Evolutionary conservation across 768 basidiomycete species (phyloP).

Genomic region (Podaxis sp.): DNA sequence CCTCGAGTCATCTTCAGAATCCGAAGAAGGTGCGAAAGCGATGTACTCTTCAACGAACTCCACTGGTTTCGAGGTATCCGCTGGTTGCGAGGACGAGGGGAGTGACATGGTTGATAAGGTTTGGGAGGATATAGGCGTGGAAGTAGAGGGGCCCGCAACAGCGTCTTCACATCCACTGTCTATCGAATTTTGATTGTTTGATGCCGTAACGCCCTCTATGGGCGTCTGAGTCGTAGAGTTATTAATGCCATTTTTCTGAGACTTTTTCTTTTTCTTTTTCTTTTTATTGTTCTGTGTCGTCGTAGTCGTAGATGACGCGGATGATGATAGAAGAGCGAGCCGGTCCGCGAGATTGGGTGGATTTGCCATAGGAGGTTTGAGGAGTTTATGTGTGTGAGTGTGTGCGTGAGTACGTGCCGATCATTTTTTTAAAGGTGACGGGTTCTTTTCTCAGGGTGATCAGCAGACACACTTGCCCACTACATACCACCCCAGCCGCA

Average conservation of each 20-base stretch:
- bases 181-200: neutral
- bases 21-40: conserved; percentile 2
- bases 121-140: neutral
- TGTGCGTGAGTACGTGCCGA: neutral
- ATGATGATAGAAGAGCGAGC: neutral
- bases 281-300: neutral
- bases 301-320: neutral
- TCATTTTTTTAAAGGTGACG: neutral
- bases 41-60: conserved; percentile 7
- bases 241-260: neutral
- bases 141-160: no score
- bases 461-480: no score
- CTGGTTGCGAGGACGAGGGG: neutral
- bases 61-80: neutral
- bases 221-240: neutral
- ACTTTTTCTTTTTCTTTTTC: conserved; percentile 10
- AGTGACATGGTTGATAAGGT: neutral
- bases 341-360: neutral
- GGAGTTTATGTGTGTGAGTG: neutral
- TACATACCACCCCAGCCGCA: no score
- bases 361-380: neutral
- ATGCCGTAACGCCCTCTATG: neutral
- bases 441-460: no score
- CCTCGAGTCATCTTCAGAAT: conserved; percentile 5
- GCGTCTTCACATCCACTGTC: neutral